Conservation (phyloP, 129 eudicot species). For the Scalesia atractyloides region DNA sequence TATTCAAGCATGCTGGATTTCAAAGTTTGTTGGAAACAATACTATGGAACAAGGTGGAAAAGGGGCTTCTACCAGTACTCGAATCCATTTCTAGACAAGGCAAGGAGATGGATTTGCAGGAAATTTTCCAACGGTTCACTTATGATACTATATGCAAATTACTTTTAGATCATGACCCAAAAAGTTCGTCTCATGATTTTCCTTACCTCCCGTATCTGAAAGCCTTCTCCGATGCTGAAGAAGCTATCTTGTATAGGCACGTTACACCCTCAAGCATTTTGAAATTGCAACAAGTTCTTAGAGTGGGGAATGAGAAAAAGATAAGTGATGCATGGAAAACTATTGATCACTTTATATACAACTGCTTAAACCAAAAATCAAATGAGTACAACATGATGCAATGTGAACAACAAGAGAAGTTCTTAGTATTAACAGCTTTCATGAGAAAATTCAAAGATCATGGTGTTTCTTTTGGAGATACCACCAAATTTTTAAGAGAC, state of each 20-base stretch:
- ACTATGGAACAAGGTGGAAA: conserved; percentile 7
- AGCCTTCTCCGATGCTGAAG: conserved; percentile 24
- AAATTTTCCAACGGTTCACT: conserved; percentile 46
- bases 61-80: conserved; percentile 15
- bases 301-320: conserved; percentile 7
- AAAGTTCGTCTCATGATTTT: conserved; percentile 32
- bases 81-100: not conserved
- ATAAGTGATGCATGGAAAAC: not conserved
- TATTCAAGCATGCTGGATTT: not conserved
- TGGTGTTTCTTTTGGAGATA: not conserved
- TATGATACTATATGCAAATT: conserved; percentile 39
- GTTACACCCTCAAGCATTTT: conserved; percentile 35
- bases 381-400: not conserved
- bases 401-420: not conserved
- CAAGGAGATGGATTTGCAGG: conserved; percentile 45
- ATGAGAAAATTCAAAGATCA: not conserved
- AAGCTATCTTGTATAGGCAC: conserved; percentile 44
- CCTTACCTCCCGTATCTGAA: conserved; percentile 26
- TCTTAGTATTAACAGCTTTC: not conserved
- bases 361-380: not conserved
- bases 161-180: conserved; percentile 36
- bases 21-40: conserved; percentile 11
- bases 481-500: conserved; percentile 20
- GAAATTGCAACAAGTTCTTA: conserved; percentile 6
- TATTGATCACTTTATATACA: not conserved